Base-by-base conservation (phyloP, 202 grass and related monocot species). In the Miscanthus sacchariflorus region DNA sequence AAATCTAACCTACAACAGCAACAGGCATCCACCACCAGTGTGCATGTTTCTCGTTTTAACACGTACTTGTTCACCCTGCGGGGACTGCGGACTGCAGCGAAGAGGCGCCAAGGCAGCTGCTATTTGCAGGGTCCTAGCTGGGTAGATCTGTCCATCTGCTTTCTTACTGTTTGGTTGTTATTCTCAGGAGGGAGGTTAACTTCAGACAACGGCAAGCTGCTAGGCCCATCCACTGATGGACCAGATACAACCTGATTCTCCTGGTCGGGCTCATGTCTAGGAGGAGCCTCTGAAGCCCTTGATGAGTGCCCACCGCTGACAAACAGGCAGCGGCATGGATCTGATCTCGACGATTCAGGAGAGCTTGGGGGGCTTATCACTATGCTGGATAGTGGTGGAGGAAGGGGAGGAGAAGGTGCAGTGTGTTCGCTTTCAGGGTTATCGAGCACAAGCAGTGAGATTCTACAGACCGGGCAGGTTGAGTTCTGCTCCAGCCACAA, bases 401-500 rank as follows among this genome's bases (percentile, higher is more conserved):
- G 63, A 27, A 11, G 12, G 0, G 64, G 5, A 30, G 59, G 3
- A 4, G 18, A 0, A 4, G 18, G 54, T n/a, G 64, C 33, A 1
- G 46, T 89, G 35, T 78, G 94, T 72, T 92, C 93, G 68, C 63
- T 91, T 75, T 92, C 93, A 12, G 88, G 81, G 67, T 91, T 91
- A 68, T 90, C 91, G 59, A 88, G 87, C 88, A 99, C 91, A 66
- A 90, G 87, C 88, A 99, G 81, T 18, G 94, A 99, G 89, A 99
- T 89, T 93, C 97, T 93, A 91, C 97, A 99, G 11, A 99, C 89
- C 27, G 97, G 94, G 88, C 97, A 97, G 21, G 97, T 99, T 39
- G 93, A 89, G 71, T 99, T 92, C 68, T 97, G 94, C 76, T 89
- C 92, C 36, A 99, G 64, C 97, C 94, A 99, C 72, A 88, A 85